A percentile compares a stretch with the other conserved stretches of the same genome.
Conservation (phyloP, 345 rosid species). For the Mercurialis annua region DNA sequence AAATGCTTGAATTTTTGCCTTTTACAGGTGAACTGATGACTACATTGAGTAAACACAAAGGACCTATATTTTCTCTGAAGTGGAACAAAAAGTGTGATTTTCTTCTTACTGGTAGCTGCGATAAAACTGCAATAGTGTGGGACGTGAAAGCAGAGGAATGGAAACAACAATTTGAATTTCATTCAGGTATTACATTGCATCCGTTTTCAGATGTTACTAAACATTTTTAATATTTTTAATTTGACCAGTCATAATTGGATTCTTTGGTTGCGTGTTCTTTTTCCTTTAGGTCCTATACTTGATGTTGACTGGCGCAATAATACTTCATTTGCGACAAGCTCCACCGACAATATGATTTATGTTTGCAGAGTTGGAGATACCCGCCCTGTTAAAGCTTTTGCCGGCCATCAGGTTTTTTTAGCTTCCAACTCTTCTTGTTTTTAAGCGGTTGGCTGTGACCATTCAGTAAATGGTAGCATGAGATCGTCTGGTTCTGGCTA, state of each 20-base stretch:
- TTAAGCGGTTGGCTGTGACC: background rate
- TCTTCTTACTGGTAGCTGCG: constrained; percentile 97
- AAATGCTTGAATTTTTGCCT: constrained; percentile 8
- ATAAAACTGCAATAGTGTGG: constrained; percentile 97
- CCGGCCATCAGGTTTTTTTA: constrained; percentile 80
- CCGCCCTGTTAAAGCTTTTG: constrained; percentile 70
- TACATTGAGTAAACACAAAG: constrained; percentile 90
- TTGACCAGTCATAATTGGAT: too few species aligned
- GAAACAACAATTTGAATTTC: constrained; percentile 94
- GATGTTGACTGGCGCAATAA: constrained; percentile 99
- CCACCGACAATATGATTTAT: constrained; percentile 87
- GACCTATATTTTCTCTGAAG: constrained; percentile 95
- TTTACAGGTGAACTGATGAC: constrained; percentile 72
- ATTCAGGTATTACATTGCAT: constrained; percentile 48
- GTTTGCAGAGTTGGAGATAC: constrained; percentile 91
- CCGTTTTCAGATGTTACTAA: constrained; percentile 5
- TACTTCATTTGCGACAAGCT: constrained; percentile 94
- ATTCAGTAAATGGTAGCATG: background rate
- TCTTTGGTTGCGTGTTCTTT: constrained; percentile 12
- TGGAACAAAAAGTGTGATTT: constrained; percentile 99
- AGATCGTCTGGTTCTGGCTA: background rate
- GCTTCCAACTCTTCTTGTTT: constrained; percentile 15
- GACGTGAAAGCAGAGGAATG: constrained; percentile 92
- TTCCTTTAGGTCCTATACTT: constrained; percentile 77
- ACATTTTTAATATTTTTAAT: background rate